A percentile compares a stretch with the other conserved stretches of the same genome.
Conservation (phyloP, 1,284 basidiomycete species). For the Trichosporon ovoides region DNA sequence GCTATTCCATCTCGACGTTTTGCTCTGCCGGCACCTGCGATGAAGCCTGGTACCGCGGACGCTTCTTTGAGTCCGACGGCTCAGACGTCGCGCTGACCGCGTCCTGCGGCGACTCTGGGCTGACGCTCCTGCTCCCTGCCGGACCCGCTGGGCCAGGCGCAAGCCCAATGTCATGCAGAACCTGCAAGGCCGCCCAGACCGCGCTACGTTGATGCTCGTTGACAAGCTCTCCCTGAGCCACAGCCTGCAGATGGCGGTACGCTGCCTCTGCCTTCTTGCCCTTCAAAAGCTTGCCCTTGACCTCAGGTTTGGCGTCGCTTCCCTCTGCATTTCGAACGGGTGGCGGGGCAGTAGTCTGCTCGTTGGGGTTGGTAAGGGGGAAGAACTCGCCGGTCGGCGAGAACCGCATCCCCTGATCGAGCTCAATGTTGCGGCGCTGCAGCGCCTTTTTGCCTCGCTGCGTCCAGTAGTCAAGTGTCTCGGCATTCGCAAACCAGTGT, state of each 20-base stretch:
- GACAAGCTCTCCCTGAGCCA: constrained; percentile 1
- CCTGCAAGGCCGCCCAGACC: neutral
- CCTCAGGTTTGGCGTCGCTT: neutral
- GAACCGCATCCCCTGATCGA: constrained; percentile 26
- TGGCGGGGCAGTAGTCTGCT: no score
- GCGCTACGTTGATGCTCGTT: neutral
- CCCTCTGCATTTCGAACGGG: neutral
- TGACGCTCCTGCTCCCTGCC: neutral
- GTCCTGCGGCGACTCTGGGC: neutral
- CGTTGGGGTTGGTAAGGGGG: neutral
- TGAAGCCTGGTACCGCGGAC: neutral
- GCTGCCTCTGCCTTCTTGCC: neutral
- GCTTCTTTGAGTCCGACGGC: neutral
- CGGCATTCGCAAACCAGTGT: constrained; percentile 32
- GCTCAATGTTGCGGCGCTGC: constrained; percentile 29
- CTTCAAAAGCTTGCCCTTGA: neutral
- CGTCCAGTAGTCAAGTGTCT: constrained; percentile 26
- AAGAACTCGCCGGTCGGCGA: neutral
- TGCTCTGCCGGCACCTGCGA: neutral
- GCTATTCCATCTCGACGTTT: neutral
- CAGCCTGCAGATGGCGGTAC: constrained; percentile 2
- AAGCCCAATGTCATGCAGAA: neutral
- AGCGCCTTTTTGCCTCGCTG: constrained; percentile 30
- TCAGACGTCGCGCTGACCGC: neutral
- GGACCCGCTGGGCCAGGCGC: neutral